Percentiles rank a stretch among this genome's conserved stretches.
Conservation (phyloP, 169 alveolate genomes). For the Plasmodium blacklocki region DNA sequence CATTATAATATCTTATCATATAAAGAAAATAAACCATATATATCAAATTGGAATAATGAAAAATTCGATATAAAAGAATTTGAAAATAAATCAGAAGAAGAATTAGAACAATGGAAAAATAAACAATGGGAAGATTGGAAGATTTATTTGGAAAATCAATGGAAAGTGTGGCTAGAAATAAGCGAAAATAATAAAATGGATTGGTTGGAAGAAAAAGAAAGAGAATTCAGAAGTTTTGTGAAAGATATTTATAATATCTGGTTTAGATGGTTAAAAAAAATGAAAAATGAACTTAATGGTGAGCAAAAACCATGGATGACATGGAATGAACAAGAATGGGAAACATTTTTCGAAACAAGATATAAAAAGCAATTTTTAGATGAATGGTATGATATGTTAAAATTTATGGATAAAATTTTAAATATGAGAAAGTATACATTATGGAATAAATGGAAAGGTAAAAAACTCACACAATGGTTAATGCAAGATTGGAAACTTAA, state of each 20-base stretch:
- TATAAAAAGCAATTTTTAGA: slow-evolving; percentile 3
- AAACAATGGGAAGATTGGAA: slow-evolving; percentile 13
- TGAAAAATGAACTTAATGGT: not conserved
- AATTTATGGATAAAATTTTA: slow-evolving; percentile 2
- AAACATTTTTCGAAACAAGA: not conserved
- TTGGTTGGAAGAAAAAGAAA: slow-evolving; percentile 7
- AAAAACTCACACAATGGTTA: slow-evolving; percentile 25
- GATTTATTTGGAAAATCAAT: slow-evolving; percentile 3
- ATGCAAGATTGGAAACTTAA: slow-evolving; percentile 33
- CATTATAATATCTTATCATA: too few species aligned
- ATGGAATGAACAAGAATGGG: slow-evolving; percentile 1
- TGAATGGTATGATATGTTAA: slow-evolving; percentile 11
- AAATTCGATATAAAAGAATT: too few species aligned
- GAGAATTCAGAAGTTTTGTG: not conserved
- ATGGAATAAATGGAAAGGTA: slow-evolving; percentile 24
- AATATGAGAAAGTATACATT: not conserved
- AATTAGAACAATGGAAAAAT: too few species aligned
- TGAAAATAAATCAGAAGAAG: too few species aligned
- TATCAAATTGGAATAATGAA: too few species aligned
- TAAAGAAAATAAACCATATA: too few species aligned
- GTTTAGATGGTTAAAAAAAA: slow-evolving; percentile 4
- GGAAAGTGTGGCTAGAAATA: slow-evolving; percentile 9
- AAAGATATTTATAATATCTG: not conserved
- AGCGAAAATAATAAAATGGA: slow-evolving; percentile 5
- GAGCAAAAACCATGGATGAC: not conserved